Evolutionary conservation across 768 basidiomycete species (phyloP), one percentile per base, ranked within the genome.

Genomic region (Sporobolomyces pararoseus): DNA sequence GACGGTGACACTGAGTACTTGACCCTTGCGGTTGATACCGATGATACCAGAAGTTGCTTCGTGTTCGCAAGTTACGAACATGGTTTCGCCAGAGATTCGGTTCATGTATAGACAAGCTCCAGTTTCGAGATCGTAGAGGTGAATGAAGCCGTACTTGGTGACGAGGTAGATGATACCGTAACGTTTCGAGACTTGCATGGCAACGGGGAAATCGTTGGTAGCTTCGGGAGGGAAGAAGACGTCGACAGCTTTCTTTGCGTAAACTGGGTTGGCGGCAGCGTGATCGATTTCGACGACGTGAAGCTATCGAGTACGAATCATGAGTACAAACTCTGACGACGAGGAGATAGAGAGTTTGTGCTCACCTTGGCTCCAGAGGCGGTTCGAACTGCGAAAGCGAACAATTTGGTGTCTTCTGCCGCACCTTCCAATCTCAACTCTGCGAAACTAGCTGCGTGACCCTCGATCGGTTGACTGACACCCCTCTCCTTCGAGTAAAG

Each of bases 31-130:
- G 86, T 99, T 99, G 78, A 99, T 93, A 74, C 95, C 95, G 72
- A 99, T 91, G 80, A 99, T 96, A 82, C 96, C 96, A 78, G 91
- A 86, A 4, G 88, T 87, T 23, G 87, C 85, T 79, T 97, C 94
- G 77, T 97, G 92, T 77, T 97, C 94, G 39, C 95, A 91, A 17
- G 96, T 97, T 52, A 96, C 93, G 79, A 99, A 99, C 79, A 99
- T 98, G 39, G 96, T 98, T 83, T 99, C 96, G 39, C 96, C 95
- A 50, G 91, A 93, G 79, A 99, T 99, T 74, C 96, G 89, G 85
- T 99, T 99, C 96, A 99, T 99, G 83, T 98, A 99, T 68, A 99
- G 87, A 82, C 96, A 98, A 51, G 91, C 88, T 66, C 94, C 96
- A 13, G 92, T 86, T 80, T 99, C 96, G 73, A 98, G 86, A 81